A percentile compares a stretch with the other conserved stretches of the same genome.
Evolutionary conservation across 2,329 filamentous ascomycete species (phyloP).

Genomic region (Microsporum ferrugineum): DNA sequence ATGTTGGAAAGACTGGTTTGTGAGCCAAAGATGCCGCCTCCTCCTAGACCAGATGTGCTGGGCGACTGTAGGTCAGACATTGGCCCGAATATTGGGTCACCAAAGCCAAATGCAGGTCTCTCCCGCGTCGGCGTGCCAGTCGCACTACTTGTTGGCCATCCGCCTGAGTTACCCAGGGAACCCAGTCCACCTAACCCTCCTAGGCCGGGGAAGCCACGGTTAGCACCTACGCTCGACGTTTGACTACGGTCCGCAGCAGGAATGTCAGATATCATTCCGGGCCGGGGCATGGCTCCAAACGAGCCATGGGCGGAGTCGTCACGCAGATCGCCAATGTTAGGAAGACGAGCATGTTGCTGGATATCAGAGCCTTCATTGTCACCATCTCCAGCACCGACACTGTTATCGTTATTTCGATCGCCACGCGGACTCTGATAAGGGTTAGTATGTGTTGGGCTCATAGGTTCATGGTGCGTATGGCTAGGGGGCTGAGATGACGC

Average conservation of each 20-base stretch:
- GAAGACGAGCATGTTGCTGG: slow-evolving; percentile 36
- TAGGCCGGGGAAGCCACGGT: slow-evolving; percentile 57
- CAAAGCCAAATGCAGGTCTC: slow-evolving; percentile 43
- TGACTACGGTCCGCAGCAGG: slow-evolving; percentile 77
- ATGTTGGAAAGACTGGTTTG: slow-evolving; percentile 42
- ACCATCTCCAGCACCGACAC: slow-evolving; percentile 40
- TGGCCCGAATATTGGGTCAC: slow-evolving; percentile 57
- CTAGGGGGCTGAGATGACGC: slow-evolving; percentile 45
- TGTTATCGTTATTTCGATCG: slow-evolving; percentile 55
- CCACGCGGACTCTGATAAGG: slow-evolving; percentile 79
- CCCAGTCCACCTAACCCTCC: slow-evolving; percentile 42
- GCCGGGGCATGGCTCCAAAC: slow-evolving; percentile 47
- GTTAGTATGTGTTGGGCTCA: slow-evolving; percentile 91
- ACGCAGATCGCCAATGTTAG: slow-evolving; percentile 43
- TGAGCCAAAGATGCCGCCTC: slow-evolving; percentile 53
- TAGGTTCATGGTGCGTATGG: slow-evolving; percentile 50
- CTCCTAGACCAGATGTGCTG: slow-evolving; percentile 29
- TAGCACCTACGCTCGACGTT: slow-evolving; percentile 66
- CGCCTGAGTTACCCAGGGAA: slow-evolving; percentile 40
- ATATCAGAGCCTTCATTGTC: slow-evolving; percentile 47
- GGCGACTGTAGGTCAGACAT: slow-evolving; percentile 60
- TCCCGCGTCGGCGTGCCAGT: slow-evolving; percentile 63
- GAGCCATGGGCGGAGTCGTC: slow-evolving; percentile 38
- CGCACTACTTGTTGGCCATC: slow-evolving; percentile 49
- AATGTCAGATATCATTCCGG: slow-evolving; percentile 43